Conservation (phyloP, 148 eudicot genomes). For the Cornus kousa region DNA sequence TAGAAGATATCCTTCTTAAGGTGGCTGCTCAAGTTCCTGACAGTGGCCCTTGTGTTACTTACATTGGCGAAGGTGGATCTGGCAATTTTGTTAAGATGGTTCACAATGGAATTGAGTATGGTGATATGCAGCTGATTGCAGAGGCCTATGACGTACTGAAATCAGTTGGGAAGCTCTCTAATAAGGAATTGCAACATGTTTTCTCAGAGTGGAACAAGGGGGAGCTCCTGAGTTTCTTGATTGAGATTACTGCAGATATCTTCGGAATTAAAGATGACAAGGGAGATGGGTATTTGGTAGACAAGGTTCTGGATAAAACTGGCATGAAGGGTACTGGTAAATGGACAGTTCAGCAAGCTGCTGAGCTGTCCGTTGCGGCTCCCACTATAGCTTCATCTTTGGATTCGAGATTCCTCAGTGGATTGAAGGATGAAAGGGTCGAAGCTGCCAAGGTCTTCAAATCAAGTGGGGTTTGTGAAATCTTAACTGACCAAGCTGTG, state of each 20-base stretch:
- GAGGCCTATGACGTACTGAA: constrained; percentile 89
- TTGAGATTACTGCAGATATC: constrained; percentile 88
- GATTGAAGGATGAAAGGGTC: constrained; percentile 78
- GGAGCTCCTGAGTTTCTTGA: constrained; percentile 81
- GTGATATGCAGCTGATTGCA: constrained; percentile 91
- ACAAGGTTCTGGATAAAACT: constrained; percentile 86
- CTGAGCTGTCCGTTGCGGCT: constrained; percentile 79
- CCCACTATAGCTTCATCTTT: constrained; percentile 86
- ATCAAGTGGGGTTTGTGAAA: constrained; percentile 55
- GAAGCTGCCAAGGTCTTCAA: constrained; percentile 74
- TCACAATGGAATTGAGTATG: constrained; percentile 88
- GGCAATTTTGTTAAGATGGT: constrained; percentile 88
- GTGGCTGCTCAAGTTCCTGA: constrained; percentile 90
- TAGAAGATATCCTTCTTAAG: constrained; percentile 81
- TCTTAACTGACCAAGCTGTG: constrained; percentile 53
- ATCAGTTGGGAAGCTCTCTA: constrained; percentile 86
- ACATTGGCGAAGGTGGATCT: constrained; percentile 84
- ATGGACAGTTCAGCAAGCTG: constrained; percentile 97
- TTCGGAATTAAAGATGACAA: constrained; percentile 82
- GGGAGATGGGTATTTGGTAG: constrained; percentile 73
- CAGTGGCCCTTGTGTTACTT: constrained; percentile 93
- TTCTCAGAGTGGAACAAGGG: constrained; percentile 90
- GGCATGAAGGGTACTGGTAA: constrained; percentile 97
- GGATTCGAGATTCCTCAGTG: constrained; percentile 87
- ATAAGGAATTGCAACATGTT: constrained; percentile 70